Evolutionary conservation across 2,329 filamentous ascomycete species (phyloP).

Genomic region (Aureobasidium vineae): DNA sequence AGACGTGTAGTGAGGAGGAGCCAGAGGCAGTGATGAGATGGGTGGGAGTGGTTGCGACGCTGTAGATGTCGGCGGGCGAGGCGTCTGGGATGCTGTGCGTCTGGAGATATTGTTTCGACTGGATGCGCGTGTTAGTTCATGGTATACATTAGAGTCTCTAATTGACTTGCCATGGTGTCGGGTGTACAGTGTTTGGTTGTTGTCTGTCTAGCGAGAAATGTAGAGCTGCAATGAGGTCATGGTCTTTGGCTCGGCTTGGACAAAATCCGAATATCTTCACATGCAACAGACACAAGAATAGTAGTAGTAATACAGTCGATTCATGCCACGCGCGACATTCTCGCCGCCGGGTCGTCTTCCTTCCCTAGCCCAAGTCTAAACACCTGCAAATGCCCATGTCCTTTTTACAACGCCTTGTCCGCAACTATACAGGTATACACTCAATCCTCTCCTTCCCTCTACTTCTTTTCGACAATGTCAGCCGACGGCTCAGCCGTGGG

Average conservation of each 20-base stretch:
- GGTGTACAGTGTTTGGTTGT: neutral
- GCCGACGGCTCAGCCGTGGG: neutral
- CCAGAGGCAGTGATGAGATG: slow-evolving; percentile 79
- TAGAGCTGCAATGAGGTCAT: slow-evolving; percentile 9
- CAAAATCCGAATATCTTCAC: neutral
- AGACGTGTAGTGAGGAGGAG: slow-evolving; percentile 74
- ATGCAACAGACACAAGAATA: neutral
- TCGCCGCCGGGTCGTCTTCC: neutral
- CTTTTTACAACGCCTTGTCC: slow-evolving; percentile 23
- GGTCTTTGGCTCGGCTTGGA: neutral
- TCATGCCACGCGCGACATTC: neutral
- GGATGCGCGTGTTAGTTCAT: slow-evolving; percentile 12
- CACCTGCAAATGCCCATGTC: slow-evolving; percentile 22
- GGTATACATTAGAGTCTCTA: neutral
- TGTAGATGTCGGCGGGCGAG: slow-evolving; percentile 40
- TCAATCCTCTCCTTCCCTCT: neutral
- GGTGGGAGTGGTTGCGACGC: slow-evolving; percentile 40
- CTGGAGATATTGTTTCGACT: slow-evolving; percentile 99
- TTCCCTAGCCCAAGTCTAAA: slow-evolving; percentile 10
- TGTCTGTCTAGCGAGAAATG: slow-evolving; percentile 3
- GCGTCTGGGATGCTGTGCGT: slow-evolving; percentile 80
- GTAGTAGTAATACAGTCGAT: slow-evolving; percentile 14
- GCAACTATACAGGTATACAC: slow-evolving; percentile 18
- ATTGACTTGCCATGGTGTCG: slow-evolving; percentile 22
- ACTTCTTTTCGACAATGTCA: neutral